Evolutionary conservation across 176 grass and related monocot genomes (phyloP), one percentile per base, ranked within the genome.

Genomic region (Paspalum vaginatum): DNA sequence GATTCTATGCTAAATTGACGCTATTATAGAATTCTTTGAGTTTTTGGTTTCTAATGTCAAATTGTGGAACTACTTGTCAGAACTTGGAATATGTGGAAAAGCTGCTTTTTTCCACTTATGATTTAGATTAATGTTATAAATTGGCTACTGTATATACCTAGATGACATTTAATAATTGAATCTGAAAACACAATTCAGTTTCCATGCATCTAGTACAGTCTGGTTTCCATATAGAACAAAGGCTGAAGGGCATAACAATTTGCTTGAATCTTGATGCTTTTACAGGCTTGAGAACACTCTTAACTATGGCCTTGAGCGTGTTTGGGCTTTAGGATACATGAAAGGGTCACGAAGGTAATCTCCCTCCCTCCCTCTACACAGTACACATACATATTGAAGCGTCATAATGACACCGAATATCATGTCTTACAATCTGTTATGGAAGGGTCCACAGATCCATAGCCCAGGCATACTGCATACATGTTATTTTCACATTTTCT

Each of bases 311-410:
- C 92, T 93, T 85, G 96, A 98, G 74, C 88, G 96, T 79, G 92
- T 98, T 85, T 98, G 96, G 96, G 96, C 96, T 73, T 74, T 98
- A 56, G 96, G 96, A 73, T 98, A 93, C 76, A 88, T 95, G 81
- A 98, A 95, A 76, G 92, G 90, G 40, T 98, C 96, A 55, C 91
- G 92, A 85, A 95, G 96, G 96, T 98, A 91, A 43, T 66, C 67
- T 39, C 41, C 12, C 21, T 47, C 48, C 15, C 5, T 38, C 52
- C 2, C 61, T 4, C 21, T 48, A 5, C 32, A 32, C 2, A 2
- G 2, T 32, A 32, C 32, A 32, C 32, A 32, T 21, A 16, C 16
- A 15, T 17, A 42, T 75, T 66, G 26, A 80, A 86, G 41, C 63
- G 25, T 22, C 50, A 49, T 58, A 20, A 58, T 55, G 41, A 65